Conservation (phyloP, 441 rosid species). For the Populus trichocarpa region DNA sequence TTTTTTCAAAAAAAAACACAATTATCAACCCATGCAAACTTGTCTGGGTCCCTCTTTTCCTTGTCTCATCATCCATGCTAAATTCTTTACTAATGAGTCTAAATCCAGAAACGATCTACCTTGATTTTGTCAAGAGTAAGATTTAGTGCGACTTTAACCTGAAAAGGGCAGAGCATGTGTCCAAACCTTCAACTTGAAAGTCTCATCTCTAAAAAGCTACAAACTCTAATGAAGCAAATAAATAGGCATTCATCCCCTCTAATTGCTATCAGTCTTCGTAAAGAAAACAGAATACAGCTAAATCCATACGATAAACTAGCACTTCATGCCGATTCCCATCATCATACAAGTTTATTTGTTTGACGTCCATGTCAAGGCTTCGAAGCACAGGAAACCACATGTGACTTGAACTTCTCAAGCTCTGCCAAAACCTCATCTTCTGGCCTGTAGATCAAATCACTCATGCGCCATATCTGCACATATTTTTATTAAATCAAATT, state of each 20-base stretch:
- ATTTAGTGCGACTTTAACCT: neutral
- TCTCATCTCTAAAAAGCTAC: neutral
- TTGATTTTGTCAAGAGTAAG: neutral
- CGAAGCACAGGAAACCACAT: constrained; percentile 62
- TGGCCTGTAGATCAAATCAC: constrained; percentile 89
- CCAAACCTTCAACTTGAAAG: too few relatives aligned
- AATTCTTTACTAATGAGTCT: neutral
- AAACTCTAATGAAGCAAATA: neutral
- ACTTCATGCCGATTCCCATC: neutral
- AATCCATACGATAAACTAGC: neutral
- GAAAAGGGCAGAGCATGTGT: neutral
- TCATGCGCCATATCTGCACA: constrained; percentile 97
- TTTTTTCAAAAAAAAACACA: too few relatives aligned
- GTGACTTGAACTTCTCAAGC: constrained; percentile 93
- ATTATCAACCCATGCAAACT: neutral
- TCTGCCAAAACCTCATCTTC: constrained; percentile 91
- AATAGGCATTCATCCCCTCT: neutral
- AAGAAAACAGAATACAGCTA: neutral
- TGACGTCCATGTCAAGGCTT: constrained; percentile 28
- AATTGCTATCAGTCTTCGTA: neutral
- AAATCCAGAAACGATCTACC: neutral
- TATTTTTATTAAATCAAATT: neutral
- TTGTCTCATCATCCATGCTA: too few relatives aligned
- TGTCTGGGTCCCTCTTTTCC: too few relatives aligned
- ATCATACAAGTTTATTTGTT: neutral